A percentile compares a stretch with the other conserved stretches of the same genome.
Evolutionary conservation across 2,329 filamentous ascomycete genomes (phyloP).

Genomic region (Cladosporium halotolerans): DNA sequence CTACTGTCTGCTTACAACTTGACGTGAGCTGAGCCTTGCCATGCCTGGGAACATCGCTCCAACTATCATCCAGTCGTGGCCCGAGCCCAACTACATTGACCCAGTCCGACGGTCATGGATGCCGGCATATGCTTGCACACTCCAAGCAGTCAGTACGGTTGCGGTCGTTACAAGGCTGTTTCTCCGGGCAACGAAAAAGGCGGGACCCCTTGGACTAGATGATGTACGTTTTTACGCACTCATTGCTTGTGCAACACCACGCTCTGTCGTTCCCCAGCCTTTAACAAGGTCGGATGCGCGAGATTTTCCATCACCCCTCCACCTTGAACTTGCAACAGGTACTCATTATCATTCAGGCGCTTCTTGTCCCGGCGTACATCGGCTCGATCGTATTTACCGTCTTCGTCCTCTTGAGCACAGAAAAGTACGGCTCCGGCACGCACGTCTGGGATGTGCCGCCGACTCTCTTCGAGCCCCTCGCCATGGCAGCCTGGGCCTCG

Average conservation of each 20-base stretch:
- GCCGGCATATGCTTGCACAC: constrained; percentile 14
- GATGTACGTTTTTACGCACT: constrained; percentile 14
- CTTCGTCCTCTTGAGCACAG: constrained; percentile 12
- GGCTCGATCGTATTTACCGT: constrained; percentile 16
- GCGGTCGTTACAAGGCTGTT: constrained; percentile 20
- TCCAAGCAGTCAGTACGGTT: constrained; percentile 17
- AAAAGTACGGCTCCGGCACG: constrained; percentile 13
- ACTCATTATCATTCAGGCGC: constrained; percentile 4
- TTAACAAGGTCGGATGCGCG: not conserved
- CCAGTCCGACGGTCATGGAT: constrained; percentile 21
- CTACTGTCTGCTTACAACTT: too few species aligned
- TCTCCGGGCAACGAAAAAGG: constrained; percentile 18
- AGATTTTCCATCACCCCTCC: not conserved
- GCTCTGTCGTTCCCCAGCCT: too few species aligned
- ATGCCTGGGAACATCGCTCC: constrained; percentile 25
- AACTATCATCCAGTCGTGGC: constrained; percentile 19
- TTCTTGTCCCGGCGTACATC: constrained; percentile 15
- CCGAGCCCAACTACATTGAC: constrained; percentile 21
- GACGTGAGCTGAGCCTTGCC: not conserved
- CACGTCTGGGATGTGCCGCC: constrained; percentile 21
- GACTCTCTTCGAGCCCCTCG: constrained; percentile 8
- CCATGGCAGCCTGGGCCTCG: constrained; percentile 15
- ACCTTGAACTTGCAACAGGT: not conserved
- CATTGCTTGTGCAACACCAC: not conserved
- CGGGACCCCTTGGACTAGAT: constrained; percentile 23